Percentiles rank a stretch among this genome's conserved stretches.
Conservation (phyloP, 495 filamentous ascomycete genomes). For the Penicillium manginii region DNA sequence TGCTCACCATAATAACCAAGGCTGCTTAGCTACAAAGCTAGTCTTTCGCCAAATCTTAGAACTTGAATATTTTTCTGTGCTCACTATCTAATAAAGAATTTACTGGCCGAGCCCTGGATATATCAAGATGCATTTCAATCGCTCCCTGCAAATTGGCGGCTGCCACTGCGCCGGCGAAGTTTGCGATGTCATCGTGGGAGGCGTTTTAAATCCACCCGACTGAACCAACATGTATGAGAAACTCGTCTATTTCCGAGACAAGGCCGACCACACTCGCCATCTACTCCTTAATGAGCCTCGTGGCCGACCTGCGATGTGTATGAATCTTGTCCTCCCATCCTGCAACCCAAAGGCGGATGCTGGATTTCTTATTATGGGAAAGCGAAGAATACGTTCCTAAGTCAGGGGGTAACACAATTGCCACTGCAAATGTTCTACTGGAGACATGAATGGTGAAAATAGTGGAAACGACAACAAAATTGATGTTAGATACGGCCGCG, state of each 20-base stretch:
- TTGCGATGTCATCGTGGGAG: slow-evolving; percentile 28
- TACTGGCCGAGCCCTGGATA: no score
- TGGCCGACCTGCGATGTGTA: slow-evolving; percentile 21
- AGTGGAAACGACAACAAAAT: slow-evolving; percentile 17
- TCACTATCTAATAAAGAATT: no score
- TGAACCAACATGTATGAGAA: slow-evolving; percentile 30
- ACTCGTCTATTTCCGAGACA: slow-evolving; percentile 21
- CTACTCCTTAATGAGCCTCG: slow-evolving; percentile 28
- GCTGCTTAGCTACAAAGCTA: no score
- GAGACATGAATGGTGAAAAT: slow-evolving; percentile 27
- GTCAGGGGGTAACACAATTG: slow-evolving; percentile 25
- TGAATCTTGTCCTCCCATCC: slow-evolving; percentile 25
- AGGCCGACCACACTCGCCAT: slow-evolving; percentile 22
- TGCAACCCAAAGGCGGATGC: slow-evolving; percentile 24
- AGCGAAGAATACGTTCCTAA: slow-evolving; percentile 28
- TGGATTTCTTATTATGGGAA: slow-evolving; percentile 29
- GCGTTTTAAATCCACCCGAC: slow-evolving; percentile 21
- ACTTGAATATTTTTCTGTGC: no score
- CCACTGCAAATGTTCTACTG: slow-evolving; percentile 25
- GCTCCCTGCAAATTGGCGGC: slow-evolving; percentile 21
- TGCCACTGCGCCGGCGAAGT: slow-evolving; percentile 27
- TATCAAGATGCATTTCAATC: slow-evolving; percentile 14
- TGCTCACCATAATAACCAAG: no score
- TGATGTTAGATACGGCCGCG: slow-evolving; percentile 24
- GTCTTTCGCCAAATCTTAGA: no score